Evolutionary conservation across 2,329 filamentous ascomycete genomes (phyloP).

Genomic region (Plenodomus biglobosus): DNA sequence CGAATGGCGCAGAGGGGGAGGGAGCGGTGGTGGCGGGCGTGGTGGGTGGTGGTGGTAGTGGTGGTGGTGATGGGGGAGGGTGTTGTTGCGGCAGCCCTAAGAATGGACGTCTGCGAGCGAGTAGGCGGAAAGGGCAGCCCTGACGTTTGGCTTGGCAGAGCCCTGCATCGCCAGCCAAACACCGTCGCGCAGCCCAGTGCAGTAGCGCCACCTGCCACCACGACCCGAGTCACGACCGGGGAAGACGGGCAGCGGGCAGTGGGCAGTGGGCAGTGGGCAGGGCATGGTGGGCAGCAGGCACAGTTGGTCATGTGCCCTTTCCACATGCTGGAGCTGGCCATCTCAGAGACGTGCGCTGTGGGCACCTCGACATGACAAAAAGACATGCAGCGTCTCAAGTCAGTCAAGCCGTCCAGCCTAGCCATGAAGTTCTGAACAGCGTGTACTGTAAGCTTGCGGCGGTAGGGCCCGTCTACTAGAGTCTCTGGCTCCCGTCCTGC

Average conservation of each 20-base stretch:
- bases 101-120: conserved; percentile 12
- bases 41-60: conserved; percentile 6
- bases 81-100: conserved; percentile 10
- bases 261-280: no score
- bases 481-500: neutral
- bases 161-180: neutral
- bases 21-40: neutral
- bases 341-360: no score
- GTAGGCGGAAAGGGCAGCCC: conserved; percentile 3
- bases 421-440: no score
- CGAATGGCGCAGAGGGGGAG: conserved; percentile 1
- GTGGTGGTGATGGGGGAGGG: conserved; percentile 3
- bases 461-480: neutral
- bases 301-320: no score
- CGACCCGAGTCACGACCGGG: neutral
- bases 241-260: no score
- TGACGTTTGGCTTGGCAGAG: conserved; percentile 7
- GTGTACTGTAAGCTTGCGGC: no score
- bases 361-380: no score
- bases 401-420: no score
- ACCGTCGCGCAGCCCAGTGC: no score
- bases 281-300: no score
- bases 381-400: no score
- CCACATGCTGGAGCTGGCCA: no score
- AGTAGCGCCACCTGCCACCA: neutral